A percentile compares a stretch with the other conserved stretches of the same genome.
Evolutionary conservation across 176 grass and related monocot genomes (phyloP).

Genomic region (Alloteropsis semialata): DNA sequence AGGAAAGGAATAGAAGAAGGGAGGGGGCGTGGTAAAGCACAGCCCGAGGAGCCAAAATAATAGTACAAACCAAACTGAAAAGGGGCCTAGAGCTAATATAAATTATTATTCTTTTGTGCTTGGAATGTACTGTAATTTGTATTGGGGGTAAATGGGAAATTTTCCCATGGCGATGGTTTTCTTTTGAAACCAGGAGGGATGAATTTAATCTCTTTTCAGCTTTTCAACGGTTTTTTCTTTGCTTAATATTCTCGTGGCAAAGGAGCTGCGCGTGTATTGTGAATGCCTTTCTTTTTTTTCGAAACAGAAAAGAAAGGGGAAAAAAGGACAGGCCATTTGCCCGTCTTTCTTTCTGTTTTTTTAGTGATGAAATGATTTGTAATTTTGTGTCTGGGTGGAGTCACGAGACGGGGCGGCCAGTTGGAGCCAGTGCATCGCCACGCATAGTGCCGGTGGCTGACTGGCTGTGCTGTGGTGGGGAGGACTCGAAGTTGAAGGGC

Average conservation of each 20-base stretch:
- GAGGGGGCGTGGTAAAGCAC: neutral
- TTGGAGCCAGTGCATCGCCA: neutral
- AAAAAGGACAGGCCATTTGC: neutral
- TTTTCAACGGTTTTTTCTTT: neutral
- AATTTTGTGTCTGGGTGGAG: neutral
- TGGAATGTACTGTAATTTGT: neutral
- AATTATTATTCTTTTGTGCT: neutral
- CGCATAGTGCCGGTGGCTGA: neutral
- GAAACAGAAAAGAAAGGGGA: neutral
- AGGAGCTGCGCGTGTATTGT: neutral
- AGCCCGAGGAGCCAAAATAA: neutral
- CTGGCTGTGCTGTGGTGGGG: neutral
- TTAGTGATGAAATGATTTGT: neutral
- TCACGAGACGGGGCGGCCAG: neutral
- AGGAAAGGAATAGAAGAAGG: constrained; percentile 32
- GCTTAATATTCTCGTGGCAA: neutral
- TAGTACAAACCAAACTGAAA: neutral
- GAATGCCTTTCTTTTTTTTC: neutral
- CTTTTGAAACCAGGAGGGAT: too few relatives aligned
- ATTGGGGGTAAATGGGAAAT: neutral
- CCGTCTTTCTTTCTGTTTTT: neutral
- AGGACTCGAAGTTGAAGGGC: neutral
- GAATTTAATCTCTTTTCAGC: neutral
- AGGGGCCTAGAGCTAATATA: neutral
- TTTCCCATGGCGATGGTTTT: neutral